phyloP scores from a whole-genome alignment of 2,329 filamentous ascomycete species.

The Botrytis hyacinthi region DNA sequence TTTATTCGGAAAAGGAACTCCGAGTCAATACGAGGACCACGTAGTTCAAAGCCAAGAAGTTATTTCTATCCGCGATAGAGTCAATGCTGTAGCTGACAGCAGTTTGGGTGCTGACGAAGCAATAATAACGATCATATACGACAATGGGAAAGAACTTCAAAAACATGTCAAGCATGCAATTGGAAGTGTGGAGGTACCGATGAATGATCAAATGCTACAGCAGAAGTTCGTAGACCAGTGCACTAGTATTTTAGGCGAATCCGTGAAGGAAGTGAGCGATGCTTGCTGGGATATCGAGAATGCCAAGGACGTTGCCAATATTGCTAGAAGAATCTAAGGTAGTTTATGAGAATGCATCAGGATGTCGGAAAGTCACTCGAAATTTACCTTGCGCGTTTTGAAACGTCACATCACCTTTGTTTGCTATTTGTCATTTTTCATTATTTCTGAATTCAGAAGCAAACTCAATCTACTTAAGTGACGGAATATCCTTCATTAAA shows the following conservation, averaged over 20 bases:
- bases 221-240: conserved; percentile 52
- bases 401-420: background rate
- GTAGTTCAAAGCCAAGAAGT: conserved; percentile 46
- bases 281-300: conserved; percentile 39
- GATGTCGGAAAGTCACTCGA: background rate
- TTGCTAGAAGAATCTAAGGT: conserved; percentile 14
- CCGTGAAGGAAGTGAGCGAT: conserved; percentile 40
- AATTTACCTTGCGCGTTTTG: background rate
- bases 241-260: conserved; percentile 42
- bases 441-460: background rate
- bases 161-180: conserved; percentile 51
- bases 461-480: background rate
- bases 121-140: conserved; percentile 41
- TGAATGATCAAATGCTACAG: conserved; percentile 46
- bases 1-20: conserved; percentile 50
- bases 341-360: background rate
- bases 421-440: background rate
- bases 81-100: conserved; percentile 45
- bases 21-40: conserved; percentile 49
- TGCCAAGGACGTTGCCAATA: conserved; percentile 34
- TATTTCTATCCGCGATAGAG: conserved; percentile 45
- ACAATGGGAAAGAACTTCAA: conserved; percentile 41
- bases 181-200: conserved; percentile 49
- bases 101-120: conserved; percentile 45
- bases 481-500: background rate